phyloP scores from a whole-genome alignment of 345 rosid genomes.

The Erysimum cheiranthoides region DNA sequence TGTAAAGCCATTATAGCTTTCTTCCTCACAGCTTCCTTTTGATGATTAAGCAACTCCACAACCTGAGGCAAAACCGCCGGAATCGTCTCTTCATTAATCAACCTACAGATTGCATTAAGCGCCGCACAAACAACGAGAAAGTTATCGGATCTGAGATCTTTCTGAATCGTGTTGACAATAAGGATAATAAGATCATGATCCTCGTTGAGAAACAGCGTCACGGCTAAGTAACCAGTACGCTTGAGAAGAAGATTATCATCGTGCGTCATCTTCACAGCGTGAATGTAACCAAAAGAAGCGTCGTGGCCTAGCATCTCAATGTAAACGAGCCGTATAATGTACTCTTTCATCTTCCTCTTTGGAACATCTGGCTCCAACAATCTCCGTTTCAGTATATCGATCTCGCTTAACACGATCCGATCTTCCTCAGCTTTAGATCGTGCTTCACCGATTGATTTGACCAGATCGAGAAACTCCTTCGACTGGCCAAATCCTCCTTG shows the following conservation, averaged over 20 bases:
- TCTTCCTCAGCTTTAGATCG: slow-evolving; percentile 99
- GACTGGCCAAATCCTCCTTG: slow-evolving; percentile 97
- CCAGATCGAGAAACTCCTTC: slow-evolving; percentile 94
- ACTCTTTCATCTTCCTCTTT: slow-evolving; percentile 96
- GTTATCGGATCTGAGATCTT: slow-evolving; percentile 93
- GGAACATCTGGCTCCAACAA: slow-evolving; percentile 88
- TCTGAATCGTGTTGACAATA: slow-evolving; percentile 95
- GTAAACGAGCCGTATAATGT: slow-evolving; percentile 81
- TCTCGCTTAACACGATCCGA: slow-evolving; percentile 89
- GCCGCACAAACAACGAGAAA: slow-evolving; percentile 89
- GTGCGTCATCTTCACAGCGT: slow-evolving; percentile 99
- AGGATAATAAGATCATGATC: slow-evolving; percentile 94
- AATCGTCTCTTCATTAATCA: slow-evolving; percentile 97
- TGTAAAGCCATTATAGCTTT: slow-evolving; percentile 99
- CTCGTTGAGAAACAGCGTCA: slow-evolving; percentile 88
- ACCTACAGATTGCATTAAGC: slow-evolving; percentile 81
- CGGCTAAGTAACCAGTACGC: slow-evolving; percentile 95
- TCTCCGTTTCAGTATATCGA: slow-evolving; percentile 88
- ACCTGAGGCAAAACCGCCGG: slow-evolving; percentile 97
- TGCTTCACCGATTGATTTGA: slow-evolving; percentile 97
- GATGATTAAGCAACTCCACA: slow-evolving; percentile 78
- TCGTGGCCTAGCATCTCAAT: slow-evolving; percentile 99
- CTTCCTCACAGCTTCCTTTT: slow-evolving; percentile 93
- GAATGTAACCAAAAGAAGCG: slow-evolving; percentile 97
- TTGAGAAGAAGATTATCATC: slow-evolving; percentile 79